Evolutionary conservation across 2,329 filamentous ascomycete genomes (phyloP), one percentile per base, ranked within the genome.

Genomic region (Neopestalotiopsis sp.): DNA sequence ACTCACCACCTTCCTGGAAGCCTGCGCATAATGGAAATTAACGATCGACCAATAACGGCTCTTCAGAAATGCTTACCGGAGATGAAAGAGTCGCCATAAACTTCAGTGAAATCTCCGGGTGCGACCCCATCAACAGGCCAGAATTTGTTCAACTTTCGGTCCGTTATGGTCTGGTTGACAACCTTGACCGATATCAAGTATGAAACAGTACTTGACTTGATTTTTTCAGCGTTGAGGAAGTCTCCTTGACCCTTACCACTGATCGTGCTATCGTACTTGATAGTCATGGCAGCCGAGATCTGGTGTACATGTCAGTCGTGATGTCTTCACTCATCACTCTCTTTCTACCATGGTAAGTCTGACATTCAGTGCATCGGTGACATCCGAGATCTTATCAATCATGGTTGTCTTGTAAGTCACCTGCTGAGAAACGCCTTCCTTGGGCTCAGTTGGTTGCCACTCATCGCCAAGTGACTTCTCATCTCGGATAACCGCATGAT

Each of bases 381-480:
- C 58, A 61, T 61, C 58, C 28, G 58, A 61, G 28, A 61, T 24
- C 24, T 61, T 61, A 20, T 61, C 58, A 61, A 61, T 61, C 58
- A 61, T 61, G 58, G 58, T 61, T 13, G 58, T 61, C 58, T 61
- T 61, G 24, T 61, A 61, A 14, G 58, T 14, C 17, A 61, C 58
- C 7, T 32, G 34, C 58, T 61, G 58, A 17, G 58, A 32, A 32
- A 61, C 58, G 58, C 58, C 34, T 38, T 10, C 58, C 58, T 61
- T 20, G 14, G 58, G 7, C n/a, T 28, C n/a, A 3, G 14, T 7
- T 17, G 34, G 28, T 12, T 14, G 7, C 9, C 28, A 38, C 5
- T 61, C 34, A 38, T 61, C 58, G 14, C 28, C 24, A 20, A 20
- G 34, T 12, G 34, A n/a, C 58, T 38, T 61, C 12, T 61, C 58